Percentiles rank a stretch among this genome's conserved stretches.
phyloP scores from a whole-genome alignment of 192 early-diverging fungal species.

The Lobulomyces angularis region DNA sequence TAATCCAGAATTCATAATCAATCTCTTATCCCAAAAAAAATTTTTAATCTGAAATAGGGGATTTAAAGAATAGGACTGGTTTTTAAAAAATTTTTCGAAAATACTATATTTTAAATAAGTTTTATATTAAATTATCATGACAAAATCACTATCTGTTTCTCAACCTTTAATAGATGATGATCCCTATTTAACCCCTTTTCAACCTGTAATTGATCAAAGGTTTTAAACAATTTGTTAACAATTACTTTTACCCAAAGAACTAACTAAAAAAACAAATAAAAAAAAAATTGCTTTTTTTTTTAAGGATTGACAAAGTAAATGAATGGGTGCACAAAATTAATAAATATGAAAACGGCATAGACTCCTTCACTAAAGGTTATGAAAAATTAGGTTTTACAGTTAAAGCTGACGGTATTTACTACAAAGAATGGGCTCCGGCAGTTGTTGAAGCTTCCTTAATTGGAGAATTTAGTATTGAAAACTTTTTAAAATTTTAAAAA shows the following conservation, averaged over 20 bases:
- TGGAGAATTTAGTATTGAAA: slow-evolving; percentile 81
- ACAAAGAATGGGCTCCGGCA: slow-evolving; percentile 94
- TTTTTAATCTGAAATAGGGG: too few relatives aligned
- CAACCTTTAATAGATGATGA: neutral
- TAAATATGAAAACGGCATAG: slow-evolving; percentile 61
- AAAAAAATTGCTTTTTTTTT: slow-evolving; percentile 22
- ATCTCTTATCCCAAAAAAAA: too few relatives aligned
- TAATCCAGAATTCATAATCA: too few relatives aligned
- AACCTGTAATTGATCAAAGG: neutral
- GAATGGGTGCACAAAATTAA: slow-evolving; percentile 64
- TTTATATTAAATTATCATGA: too few relatives aligned
- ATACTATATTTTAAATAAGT: too few relatives aligned
- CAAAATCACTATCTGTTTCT: too few relatives aligned
- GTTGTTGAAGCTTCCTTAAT: slow-evolving; percentile 64
- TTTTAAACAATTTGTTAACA: slow-evolving; percentile 12
- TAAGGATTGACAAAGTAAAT: too few relatives aligned
- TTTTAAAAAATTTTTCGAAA: too few relatives aligned
- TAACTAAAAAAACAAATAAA: slow-evolving; percentile 3
- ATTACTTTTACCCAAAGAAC: slow-evolving; percentile 33
- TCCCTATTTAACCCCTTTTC: neutral
- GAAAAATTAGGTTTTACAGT: slow-evolving; percentile 72
- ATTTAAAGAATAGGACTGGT: too few relatives aligned
- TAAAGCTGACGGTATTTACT: slow-evolving; percentile 48
- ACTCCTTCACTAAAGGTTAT: slow-evolving; percentile 70
- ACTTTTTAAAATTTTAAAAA: slow-evolving; percentile 2